phyloP scores from a whole-genome alignment of 306 rosid genomes.

The Cotoneaster glaucophyllus region DNA sequence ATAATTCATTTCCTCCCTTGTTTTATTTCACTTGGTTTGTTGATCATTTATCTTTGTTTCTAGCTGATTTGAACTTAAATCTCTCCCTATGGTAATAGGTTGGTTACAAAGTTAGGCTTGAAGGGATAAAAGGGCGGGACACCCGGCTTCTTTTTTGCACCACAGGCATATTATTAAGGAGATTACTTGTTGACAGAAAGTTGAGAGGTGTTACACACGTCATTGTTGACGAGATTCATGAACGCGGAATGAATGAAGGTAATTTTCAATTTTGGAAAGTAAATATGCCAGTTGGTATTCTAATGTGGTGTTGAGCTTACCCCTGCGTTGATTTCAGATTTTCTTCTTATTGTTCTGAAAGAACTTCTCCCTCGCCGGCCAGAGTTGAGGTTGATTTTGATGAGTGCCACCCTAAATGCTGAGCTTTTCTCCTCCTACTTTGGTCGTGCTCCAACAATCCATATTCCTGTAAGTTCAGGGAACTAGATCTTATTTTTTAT shows the following conservation, averaged over 20 bases:
- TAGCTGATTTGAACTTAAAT: not conserved
- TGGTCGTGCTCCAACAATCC: constrained; percentile 39
- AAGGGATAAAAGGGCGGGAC: constrained; percentile 85
- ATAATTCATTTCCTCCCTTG: not conserved
- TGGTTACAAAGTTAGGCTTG: constrained; percentile 95
- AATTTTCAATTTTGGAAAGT: not conserved
- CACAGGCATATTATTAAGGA: constrained; percentile 86
- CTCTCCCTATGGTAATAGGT: constrained; percentile 42
- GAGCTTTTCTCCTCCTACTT: constrained; percentile 48
- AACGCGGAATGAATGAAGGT: constrained; percentile 99
- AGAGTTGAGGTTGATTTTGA: constrained; percentile 39
- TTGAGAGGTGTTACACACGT: constrained; percentile 82
- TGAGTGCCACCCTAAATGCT: constrained; percentile 47
- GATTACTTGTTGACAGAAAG: constrained; percentile 83
- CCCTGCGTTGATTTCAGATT: constrained; percentile 28
- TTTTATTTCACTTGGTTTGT: not conserved
- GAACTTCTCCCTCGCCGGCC: constrained; percentile 49
- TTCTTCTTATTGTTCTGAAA: constrained; percentile 45
- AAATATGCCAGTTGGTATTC: constrained; percentile 10
- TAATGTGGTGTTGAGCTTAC: not conserved
- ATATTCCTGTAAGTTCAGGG: constrained; percentile 39
- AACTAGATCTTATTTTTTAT: not conserved
- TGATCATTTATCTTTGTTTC: not conserved
- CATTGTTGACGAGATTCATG: constrained; percentile 96
- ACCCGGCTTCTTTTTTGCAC: constrained; percentile 97